Evolutionary conservation across 108 stramenopile species (phyloP), one percentile per base, ranked within the genome.

Genomic region (Cyclotella atomus): DNA sequence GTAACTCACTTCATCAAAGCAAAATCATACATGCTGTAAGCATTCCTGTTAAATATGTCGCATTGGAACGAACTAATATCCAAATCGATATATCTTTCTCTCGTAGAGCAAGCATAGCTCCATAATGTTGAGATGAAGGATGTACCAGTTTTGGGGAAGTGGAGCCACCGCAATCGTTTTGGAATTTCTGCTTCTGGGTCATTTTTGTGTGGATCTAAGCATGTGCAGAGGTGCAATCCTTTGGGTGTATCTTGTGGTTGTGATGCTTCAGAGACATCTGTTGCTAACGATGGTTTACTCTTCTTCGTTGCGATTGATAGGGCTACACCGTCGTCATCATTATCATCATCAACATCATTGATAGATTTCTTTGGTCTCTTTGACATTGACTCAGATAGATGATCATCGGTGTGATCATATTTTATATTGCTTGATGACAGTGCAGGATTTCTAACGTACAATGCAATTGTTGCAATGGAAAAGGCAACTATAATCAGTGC

Each of bases 71-170:
- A 75, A 75, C 69, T 43, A 20, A 81, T 63, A 20, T 54, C 57
- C 21, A 81, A 68, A 56, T 81, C 80, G 53, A 81, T 81, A 30
- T 81, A 81, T 27, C 80, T 36, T 2, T 71, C 54, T 32, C 56
- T 27, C 0, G 68, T 71, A 24, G 80, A 70, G 7, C 65, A 50
- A 6, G 68, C 43, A 45, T 77, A 65, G 32, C 68, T 65, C 81
- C 81, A 82, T 17, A 82, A 65, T 0, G 81, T 77, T 16, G 76
- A 66, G 32, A 73, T 59, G 59, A 82, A 82, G 24, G 81, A 82
- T 19, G 76, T 82, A 1, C 81, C 81, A 0, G 81, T 82, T 30
- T 82, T 82, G 76, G 81, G 81, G 25, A 77, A 44, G 50, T 82
- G 81, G 3, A 82, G 65, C 81, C 81, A 82, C 30, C 76, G 68